Evolutionary conservation across 495 filamentous ascomycete species (phyloP), one percentile per base, ranked within the genome.

Genomic region (Hypomontagnella submonticulosa): DNA sequence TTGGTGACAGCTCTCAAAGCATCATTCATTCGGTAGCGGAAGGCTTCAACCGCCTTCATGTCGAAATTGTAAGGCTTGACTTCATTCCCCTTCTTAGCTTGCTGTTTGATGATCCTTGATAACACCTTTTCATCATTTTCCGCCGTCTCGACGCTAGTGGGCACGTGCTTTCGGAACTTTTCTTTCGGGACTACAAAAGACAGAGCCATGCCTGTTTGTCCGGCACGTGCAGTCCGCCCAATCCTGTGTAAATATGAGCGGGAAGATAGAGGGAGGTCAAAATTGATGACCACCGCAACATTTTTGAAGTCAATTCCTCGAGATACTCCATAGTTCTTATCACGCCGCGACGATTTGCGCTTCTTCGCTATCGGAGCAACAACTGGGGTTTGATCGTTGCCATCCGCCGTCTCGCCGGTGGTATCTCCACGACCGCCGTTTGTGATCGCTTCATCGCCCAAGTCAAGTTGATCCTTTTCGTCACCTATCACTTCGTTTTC

Each of bases 231-330:
- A 1, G 95, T 99, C 19, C 95, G 88, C 33, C 95, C 95, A 73
- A 98, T 95, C 48, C 95, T 89, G 77, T 99, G 95, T 8, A 73
- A 20, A 72, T 99, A 99, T 3, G 92, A 96, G 73, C 90, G 93
- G n/a, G 91, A 88, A 10, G 86, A 89, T 32, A 86, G 85, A 0
- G 95, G 96, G 37, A 98, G 87, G 76, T 99, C 95, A 70, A 98
- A 98, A 82, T 99, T 99, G 66, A 99, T 85, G 16, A 99, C 92
- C 61, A 90, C 92, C 18, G 93, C 88, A 51, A 98, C 92, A 75
- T 97, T 91, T 63, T 92, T 89, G 83, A 99, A 99, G 76, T 99
- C 95, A 75, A 97, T 95, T 9, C 79, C 77, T 63, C 95, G 89
- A 11, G 94, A 93, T 32, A 98, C 85, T 32, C 93, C 92, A 71